Evolutionary conservation across 2,329 filamentous ascomycete species (phyloP).

Genomic region (Calonectria hawksworthii): DNA sequence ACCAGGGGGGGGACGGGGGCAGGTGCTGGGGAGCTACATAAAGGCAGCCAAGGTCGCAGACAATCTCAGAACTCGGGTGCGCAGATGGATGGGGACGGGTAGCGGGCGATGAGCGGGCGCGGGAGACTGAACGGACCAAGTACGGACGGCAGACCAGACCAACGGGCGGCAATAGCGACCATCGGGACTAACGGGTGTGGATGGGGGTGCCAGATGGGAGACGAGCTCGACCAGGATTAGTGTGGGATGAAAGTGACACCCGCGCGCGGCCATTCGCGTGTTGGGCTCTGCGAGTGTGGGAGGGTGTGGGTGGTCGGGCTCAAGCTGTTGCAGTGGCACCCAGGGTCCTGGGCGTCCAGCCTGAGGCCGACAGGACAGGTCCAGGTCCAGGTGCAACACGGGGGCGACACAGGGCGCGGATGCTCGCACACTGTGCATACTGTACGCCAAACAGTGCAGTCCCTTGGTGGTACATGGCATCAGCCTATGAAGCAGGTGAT

Average conservation of each 20-base stretch:
- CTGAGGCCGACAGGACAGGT: background rate
- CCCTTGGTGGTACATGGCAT: conserved; percentile 36
- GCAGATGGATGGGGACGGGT: background rate
- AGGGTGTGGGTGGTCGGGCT: conserved; percentile 4
- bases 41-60: conserved; percentile 8
- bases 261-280: conserved; percentile 15
- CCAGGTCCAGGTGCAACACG: background rate
- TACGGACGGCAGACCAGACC: background rate
- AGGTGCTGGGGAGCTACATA: conserved; percentile 15
- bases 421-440: background rate
- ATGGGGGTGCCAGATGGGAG: conserved; percentile 18
- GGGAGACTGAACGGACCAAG: conserved; percentile 6
- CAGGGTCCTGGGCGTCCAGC: background rate
- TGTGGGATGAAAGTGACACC: conserved; percentile 11
- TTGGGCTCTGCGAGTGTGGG: conserved; percentile 4
- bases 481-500: conserved; percentile 27
- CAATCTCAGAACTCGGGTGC: background rate
- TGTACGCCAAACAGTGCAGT: conserved; percentile 39
- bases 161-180: conserved; percentile 5
- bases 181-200: background rate
- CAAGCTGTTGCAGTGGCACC: background rate
- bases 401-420: background rate
- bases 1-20: conserved; percentile 16
- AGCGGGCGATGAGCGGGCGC: conserved; percentile 2
- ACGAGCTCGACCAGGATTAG: conserved; percentile 10